These are phyloP conservation scores for Adansonia grandidieri DNA, from an alignment of 441 rosid species.

Conservation along the genomic window DNA sequence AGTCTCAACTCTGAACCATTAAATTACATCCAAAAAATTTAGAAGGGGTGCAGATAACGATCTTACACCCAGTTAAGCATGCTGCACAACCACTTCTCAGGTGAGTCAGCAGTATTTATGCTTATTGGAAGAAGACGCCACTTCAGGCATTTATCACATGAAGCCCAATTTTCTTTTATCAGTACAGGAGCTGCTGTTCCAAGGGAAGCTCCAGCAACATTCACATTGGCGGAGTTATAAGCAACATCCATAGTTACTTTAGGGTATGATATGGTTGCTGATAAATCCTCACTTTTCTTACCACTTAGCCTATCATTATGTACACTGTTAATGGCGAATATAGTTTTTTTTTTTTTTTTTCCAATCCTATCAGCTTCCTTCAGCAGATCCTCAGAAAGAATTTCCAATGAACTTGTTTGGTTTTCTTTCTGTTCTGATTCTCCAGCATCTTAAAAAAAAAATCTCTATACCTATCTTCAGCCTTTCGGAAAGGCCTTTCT, in stretches of 20 bases:
- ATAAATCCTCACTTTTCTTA: slow-evolving; percentile 40
- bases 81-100: slow-evolving; percentile 93
- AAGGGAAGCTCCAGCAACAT: slow-evolving; percentile 50
- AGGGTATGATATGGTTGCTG: slow-evolving; percentile 38
- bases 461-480: slow-evolving; percentile 70
- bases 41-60: slow-evolving; percentile 21
- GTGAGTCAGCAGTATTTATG: slow-evolving; percentile 60
- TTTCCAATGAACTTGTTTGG: slow-evolving; percentile 39
- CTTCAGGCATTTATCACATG: slow-evolving; percentile 83
- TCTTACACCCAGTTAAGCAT: slow-evolving; percentile 99
- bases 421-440: slow-evolving; percentile 69
- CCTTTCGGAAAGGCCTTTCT: slow-evolving; percentile 50
- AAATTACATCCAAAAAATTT: slow-evolving; percentile 1
- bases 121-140: slow-evolving; percentile 96
- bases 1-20: neutral
- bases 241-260: slow-evolving; percentile 37
- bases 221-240: slow-evolving; percentile 40
- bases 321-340: slow-evolving; percentile 35
- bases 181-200: slow-evolving; percentile 53
- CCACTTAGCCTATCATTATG: slow-evolving; percentile 48
- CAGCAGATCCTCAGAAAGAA: slow-evolving; percentile 36
- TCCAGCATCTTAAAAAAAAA: slow-evolving; percentile 74
- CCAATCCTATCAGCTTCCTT: slow-evolving; percentile 50
- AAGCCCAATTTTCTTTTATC: slow-evolving; percentile 84
- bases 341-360: slow-evolving; percentile 27